Evolutionary conservation across 805 yeast genomes (phyloP), one percentile per base, ranked within the genome.

Genomic region (Candida sanyiensis): DNA sequence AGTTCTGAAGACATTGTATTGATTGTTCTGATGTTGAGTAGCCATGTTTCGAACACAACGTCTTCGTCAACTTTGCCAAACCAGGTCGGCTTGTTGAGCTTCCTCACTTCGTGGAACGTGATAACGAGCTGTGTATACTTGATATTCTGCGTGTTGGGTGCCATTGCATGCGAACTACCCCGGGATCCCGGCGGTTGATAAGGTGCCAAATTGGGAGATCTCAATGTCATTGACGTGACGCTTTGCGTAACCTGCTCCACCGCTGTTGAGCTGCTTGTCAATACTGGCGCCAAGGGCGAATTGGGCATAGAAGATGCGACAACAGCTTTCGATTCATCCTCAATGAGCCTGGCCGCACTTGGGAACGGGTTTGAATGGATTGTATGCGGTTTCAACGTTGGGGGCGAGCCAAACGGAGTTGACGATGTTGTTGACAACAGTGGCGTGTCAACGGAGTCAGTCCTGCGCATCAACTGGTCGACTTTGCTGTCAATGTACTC

Each of bases 41-140:
- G 57, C 94, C 95, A 84, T 17, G 70, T 64, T 53, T 84, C 94
- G 88, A 93, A 84, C 47, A 73, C 62, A 18, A 63, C 50, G 22
- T 71, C 74, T 31, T 70, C 75, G 23, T 61, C 63, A 11, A 47
- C 44, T 19, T 52, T 52, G 44, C 54, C 76, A 57, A 75, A 77
- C 81, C 83, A 77, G 27, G 79, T 68, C 16, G 68, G 61, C 41
- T 71, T 72, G 59, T 72, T 70, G 20, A 64, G 36, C 20, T 62
- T 54, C 38, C 62, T 60, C 35, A 62, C 60, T 35, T 69, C 72
- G 29, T 55, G 53, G 40, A 71, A 71, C 43, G 57, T 61, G 8
- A 72, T 55, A 18, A 54, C 51, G 3, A 69, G 45, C 34, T 61
- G 67, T 4, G 67, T 65, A 24, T 47, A 51, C 32, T 54, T 51